Base-by-base conservation (phyloP, 352 stramenopile genomes). In the Phytophthora pinifolia region DNA sequence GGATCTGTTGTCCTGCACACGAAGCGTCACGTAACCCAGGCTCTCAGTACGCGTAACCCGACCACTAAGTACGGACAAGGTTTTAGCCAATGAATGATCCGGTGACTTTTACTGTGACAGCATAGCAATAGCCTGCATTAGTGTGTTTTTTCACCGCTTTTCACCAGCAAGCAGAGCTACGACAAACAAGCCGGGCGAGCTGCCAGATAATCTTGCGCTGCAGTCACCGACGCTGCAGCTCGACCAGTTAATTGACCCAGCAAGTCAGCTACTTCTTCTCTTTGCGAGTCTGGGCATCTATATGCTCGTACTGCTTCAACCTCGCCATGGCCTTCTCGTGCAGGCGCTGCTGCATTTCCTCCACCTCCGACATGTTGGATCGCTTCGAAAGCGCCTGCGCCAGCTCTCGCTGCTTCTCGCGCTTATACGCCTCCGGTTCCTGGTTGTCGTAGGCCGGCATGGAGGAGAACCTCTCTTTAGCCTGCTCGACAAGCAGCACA, bases 271-370 rank as follows among this genome's bases (percentile, higher is more conserved):
- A 73, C 20, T 55, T 54, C 15, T 51, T 59, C 33, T 42, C 9
- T 52, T 65, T 61, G 10, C 44, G 61, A 46, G 25, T 18, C 12
- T 35, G 17, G 31, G 55, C 18, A 12, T 71, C 46, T 10, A 64
- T 49, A 15, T 61, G 56, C 34, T 70, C 41, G 53, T 70, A 75
- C 6, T 58, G 51, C 46, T 75, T 74, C 7, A 88, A 52, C 8
- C 80, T 67, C 14, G 62, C 74, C 64, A 82, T 76, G 9, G 76
- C 67, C 50, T 88, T 90, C 34, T 76, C 66, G 42, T 84, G 59
- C 47, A 88, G 70, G 17, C 56, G 48, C 13, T 67, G 30, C 59
- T 90, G 72, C 27, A 88, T 85, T 30, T 67, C 61, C 18, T 65
- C 51, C 18, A 89, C 36, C 0, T 90, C 83, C 9, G 38, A 58